Conservation (phyloP, 2,329 filamentous ascomycete genomes). For the Cryphonectria parasitica region DNA sequence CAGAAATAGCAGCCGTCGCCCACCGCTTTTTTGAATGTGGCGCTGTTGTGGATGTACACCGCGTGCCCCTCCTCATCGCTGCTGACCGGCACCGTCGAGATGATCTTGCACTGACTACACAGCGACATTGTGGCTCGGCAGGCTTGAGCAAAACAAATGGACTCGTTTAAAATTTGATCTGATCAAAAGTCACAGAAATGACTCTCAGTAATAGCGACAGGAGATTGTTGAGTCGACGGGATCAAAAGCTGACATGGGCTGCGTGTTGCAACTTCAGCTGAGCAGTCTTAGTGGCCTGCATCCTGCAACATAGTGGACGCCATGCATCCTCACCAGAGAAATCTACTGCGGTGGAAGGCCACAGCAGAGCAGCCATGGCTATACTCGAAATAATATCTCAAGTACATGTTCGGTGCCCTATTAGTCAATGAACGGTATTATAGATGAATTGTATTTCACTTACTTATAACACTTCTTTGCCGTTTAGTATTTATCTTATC, state of each 20-base stretch:
- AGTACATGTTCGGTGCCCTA: neutral
- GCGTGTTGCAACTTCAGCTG: neutral
- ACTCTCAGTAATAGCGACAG: neutral
- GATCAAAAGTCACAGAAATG: no score
- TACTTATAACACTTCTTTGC: neutral
- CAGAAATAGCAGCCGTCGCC: slow-evolving; percentile 6
- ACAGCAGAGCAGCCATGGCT: neutral
- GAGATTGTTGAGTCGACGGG: neutral
- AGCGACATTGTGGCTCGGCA: neutral
- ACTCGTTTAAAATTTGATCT: no score
- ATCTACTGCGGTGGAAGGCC: neutral
- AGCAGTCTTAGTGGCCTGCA: neutral
- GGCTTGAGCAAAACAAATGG: neutral
- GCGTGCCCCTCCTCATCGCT: slow-evolving; percentile 1
- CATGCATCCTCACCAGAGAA: neutral
- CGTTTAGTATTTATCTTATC: neutral
- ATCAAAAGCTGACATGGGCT: neutral
- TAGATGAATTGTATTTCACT: neutral
- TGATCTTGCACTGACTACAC: slow-evolving; percentile 1
- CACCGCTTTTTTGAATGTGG: neutral
- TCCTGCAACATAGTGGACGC: neutral
- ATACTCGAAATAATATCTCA: neutral
- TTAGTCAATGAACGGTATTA: neutral
- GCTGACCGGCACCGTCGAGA: slow-evolving; percentile 2
- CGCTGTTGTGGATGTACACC: neutral